A percentile compares a stretch with the other conserved stretches of the same genome.
phyloP scores from a whole-genome alignment of 2,329 filamentous ascomycete genomes.

The Chalara sp. region DNA sequence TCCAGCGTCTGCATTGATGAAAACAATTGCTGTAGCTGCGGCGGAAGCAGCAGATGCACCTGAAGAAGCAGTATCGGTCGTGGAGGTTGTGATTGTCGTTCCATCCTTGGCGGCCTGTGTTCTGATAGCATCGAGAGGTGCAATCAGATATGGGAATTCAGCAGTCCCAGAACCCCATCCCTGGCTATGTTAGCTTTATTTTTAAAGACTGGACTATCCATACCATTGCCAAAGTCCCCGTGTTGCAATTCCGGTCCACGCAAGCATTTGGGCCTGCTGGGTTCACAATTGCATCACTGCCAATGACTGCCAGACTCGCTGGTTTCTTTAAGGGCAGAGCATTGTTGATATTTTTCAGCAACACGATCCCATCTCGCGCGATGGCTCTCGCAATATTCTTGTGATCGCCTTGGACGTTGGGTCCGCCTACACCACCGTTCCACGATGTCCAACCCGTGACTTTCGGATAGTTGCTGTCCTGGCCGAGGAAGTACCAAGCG shows the following conservation, averaged over 20 bases:
- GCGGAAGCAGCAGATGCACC: conserved; percentile 18
- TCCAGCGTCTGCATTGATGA: conserved; percentile 62
- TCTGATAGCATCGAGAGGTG: conserved; percentile 52
- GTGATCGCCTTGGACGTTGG: conserved; percentile 50
- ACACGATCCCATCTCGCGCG: conserved; percentile 50
- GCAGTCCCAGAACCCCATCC: conserved; percentile 69
- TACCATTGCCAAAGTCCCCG: conserved; percentile 60
- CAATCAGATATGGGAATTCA: conserved; percentile 38
- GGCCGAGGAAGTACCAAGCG: conserved; percentile 51
- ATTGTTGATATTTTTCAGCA: conserved; percentile 59
- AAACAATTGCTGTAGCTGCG: conserved; percentile 60
- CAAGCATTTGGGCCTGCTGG: conserved; percentile 58
- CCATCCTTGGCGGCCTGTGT: conserved; percentile 46
- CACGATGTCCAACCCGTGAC: conserved; percentile 41
- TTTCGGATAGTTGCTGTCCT: conserved; percentile 39
- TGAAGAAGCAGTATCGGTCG: conserved; percentile 38
- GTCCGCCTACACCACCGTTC: conserved; percentile 20
- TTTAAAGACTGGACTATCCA: not conserved
- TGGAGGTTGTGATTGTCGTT: conserved; percentile 44
- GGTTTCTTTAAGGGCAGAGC: conserved; percentile 51
- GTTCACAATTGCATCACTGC: conserved; percentile 54
- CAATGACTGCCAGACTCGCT: conserved; percentile 51
- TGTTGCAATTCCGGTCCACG: conserved; percentile 51
- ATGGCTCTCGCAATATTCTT: conserved; percentile 54
- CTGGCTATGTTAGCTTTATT: conserved; percentile 18